phyloP scores from a whole-genome alignment of 208 protist species.

The Trypanosomatidae sp. region DNA sequence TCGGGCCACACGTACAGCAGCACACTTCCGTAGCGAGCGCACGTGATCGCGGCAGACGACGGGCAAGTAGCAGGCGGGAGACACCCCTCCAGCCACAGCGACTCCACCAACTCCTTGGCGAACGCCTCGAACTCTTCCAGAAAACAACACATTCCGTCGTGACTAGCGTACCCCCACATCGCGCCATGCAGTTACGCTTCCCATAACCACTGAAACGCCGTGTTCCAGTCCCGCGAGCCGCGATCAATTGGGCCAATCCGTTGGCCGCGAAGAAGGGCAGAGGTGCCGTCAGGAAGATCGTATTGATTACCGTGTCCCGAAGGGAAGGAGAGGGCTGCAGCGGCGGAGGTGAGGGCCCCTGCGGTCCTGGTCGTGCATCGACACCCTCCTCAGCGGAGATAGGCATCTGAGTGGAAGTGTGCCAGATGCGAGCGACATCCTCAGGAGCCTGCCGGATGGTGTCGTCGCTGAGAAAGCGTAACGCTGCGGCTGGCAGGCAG shows the following conservation, averaged over 20 bases:
- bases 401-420: not conserved
- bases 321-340: not conserved
- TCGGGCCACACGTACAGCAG: conserved; percentile 52
- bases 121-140: conserved; percentile 43
- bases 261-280: conserved; percentile 31
- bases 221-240: conserved; percentile 52
- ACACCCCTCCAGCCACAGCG: conserved; percentile 7
- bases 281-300: conserved; percentile 30
- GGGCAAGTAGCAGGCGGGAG: not conserved
- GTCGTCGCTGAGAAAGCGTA: not conserved
- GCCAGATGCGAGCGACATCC: conserved; percentile 7
- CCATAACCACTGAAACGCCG: conserved; percentile 54
- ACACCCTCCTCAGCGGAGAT: not conserved
- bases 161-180: conserved; percentile 10
- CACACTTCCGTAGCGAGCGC: conserved; percentile 50
- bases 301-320: conserved; percentile 1
- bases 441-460: conserved; percentile 3
- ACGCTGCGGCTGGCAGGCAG: not conserved
- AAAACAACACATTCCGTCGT: conserved; percentile 24
- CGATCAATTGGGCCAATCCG: conserved; percentile 25
- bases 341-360: not conserved
- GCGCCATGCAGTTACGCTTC: conserved; percentile 18
- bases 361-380: not conserved
- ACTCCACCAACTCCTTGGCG: conserved; percentile 35
- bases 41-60: not conserved